Base-by-base conservation (phyloP, 805 yeast genomes). In the Wickerhamiella occidentalis region DNA sequence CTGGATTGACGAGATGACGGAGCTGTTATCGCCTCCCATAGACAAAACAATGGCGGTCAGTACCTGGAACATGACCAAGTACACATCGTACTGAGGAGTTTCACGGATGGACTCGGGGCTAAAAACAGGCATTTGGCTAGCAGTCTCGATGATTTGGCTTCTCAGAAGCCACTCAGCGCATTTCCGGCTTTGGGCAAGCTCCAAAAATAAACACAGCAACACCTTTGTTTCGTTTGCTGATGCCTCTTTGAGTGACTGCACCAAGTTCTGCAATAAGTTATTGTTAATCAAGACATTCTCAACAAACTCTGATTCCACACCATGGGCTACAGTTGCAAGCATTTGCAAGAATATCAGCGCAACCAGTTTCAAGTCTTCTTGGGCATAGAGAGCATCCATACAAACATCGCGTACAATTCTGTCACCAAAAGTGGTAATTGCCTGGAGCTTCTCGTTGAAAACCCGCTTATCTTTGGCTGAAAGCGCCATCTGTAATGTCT, bases 121-220 rank as follows among this genome's bases (percentile, higher is more conserved):
- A 40, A 85, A 66, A 54, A 86, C 75, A 17, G 66, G 66, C 36
- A 81, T 76, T 11, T 74, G 68, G 50, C 71, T 74, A 48, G 88
- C 68, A 0, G 77, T 68, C 15, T 77, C 73, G 61, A 87, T 80
- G 6, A 90, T 62, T 45, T 82, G 90, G 56, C 82, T 75, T 57
- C 85, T 86, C 21, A 87, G 64, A 48, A 90, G 67, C 49, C 79
- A 81, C 45, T 77, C 76, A 0, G 96, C 87, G 3, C 98, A 97
- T 7, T 62, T 60, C 54, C 84, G 77, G 0, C 83, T 76, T 59
- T 82, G 85, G 0, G 94, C 85, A 11, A 90, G 73, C 55, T 92
- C 74, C 1, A 80, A 72, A 53, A 90, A 67, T 45, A 88, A 73
- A 51, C 79, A 78, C 38, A 85, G 61, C 0, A 82, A 76, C 0